Base-by-base conservation (phyloP, 2,329 filamentous ascomycete genomes). In the Aaosphaeria pasadenensis region DNA sequence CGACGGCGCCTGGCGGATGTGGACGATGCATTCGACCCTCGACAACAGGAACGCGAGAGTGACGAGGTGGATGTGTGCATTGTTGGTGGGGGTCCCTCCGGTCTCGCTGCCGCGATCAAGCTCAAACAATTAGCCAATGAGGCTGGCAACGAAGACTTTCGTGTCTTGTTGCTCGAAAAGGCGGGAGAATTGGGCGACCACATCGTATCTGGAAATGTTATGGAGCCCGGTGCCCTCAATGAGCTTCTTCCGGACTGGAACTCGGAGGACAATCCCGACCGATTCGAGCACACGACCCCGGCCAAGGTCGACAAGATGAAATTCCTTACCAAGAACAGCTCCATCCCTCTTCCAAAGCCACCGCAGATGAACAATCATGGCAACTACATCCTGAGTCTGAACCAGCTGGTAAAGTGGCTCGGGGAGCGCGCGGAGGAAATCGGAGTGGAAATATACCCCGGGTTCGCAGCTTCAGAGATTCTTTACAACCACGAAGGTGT, bases 281-380 rank as follows among this genome's bases (percentile, higher is more conserved):
- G 89, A 54, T 99, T 97, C 75, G 84, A 91, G 71, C 79, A 89
- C 71, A 89, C 87, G 49, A 99, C 94, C 1, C 86, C 91, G 17
- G 92, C 91, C 4, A 87, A 83, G 54, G 77, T 76, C 43, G 94
- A 99, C 64, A 86, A 85, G 73, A 96, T 99, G 92, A 86, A 89
- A 59, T 96, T 96, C 73, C 80, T 99, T 52, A 97, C 92, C 42
- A 88, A 91, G 75, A 87, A 79, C 46, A 77, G 78, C 52, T 77
- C 91, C 0, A 83, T 95, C 48, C 89, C 90, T 5, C 77, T 97
- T 45, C 94, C 92, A 1, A 84, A 86, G 9, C 94, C 94, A 40
- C 94, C 94, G 31, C 94, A 97, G 75, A 99, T 99, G 94, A 84
- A 91, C 77, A 99, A 99, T 70, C 83, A 95, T 63, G 94, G 94